Evolutionary conservation across 2,329 filamentous ascomycete genomes (phyloP), one percentile per base, ranked within the genome.

Genomic region (Pseudogymnoascus sp.): DNA sequence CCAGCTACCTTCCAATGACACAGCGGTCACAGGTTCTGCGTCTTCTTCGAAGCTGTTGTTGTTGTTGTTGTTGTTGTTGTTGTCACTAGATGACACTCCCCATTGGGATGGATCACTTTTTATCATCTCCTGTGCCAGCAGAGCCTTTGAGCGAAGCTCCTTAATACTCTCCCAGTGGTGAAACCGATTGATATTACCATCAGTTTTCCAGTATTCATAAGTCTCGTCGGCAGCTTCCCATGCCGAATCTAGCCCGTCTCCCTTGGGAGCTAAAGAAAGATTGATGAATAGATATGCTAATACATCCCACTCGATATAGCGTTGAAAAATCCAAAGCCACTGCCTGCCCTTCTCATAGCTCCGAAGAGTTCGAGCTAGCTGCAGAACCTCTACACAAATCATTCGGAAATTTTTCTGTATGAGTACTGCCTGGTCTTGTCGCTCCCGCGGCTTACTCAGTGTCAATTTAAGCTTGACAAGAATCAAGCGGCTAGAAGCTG

Each of bases 41-140:
- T 19, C 28, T 24, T 60, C 19, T 16, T 60, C 24, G 19, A 12
- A 11, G 56, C 28, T 31, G 56, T 19, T 19, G 19, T 19, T 19
- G 19, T 28, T 28, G 5, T 60, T 37, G 37, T 37, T 31, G 56
- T 19, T 19, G 19, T 19, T 19, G 19, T 28, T 28, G 5, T 60
- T 37, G 37, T 37, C 56, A 60, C 19, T 24, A 33, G 26, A 31
- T 16, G 56, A n/a, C 56, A 60, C 56, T 37, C 37, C 56, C 56
- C 56, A 60, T 37, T 12, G 19, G 56, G 19, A 33, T 60, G 56
- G 26, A 60, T 60, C 56, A 33, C 56, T 60, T 19, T 37, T 60
- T 60, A 60, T 60, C 56, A 60, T 60, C 56, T 60, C 19, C 56
- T n/a, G 56, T 60, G 56, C 56, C 28, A 60, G 26, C 24, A 60